Percentiles rank a stretch among this genome's conserved stretches.
phyloP scores from a whole-genome alignment of 1,284 basidiomycete genomes.

The Puccinia horiana region DNA sequence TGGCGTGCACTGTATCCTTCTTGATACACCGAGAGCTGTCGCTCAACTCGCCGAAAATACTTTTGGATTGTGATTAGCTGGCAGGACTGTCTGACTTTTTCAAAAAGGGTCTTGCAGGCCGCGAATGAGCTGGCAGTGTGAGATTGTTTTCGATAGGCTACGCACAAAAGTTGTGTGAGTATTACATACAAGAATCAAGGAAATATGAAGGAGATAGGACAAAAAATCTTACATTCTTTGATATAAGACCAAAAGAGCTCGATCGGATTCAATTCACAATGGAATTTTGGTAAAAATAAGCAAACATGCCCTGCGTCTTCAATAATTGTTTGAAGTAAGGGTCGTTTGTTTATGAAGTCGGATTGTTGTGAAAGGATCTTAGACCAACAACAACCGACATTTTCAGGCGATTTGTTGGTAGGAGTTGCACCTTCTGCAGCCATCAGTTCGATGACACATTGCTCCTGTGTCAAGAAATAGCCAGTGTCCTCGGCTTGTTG shows the following conservation, averaged over 20 bases:
- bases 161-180: too few relatives aligned
- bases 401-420: background rate
- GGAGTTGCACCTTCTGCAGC: too few relatives aligned
- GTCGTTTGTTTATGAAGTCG: background rate
- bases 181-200: too few relatives aligned
- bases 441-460: too few relatives aligned
- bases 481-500: constrained; percentile 3
- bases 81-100: too few relatives aligned
- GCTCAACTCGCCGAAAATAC: too few relatives aligned
- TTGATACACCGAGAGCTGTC: too few relatives aligned
- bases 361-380: constrained; percentile 12
- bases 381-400: background rate
- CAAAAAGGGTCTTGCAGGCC: too few relatives aligned
- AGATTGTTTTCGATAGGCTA: too few relatives aligned
- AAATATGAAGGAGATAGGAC: background rate
- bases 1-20: too few relatives aligned
- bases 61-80: too few relatives aligned
- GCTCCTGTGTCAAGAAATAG: background rate
- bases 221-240: background rate
- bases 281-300: constrained; percentile 20
- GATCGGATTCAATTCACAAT: constrained; percentile 26
- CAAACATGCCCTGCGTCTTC: constrained; percentile 22
- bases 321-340: constrained; percentile 1
- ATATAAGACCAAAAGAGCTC: constrained; percentile 25
- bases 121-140: too few relatives aligned